Evolutionary conservation across 441 rosid genomes (phyloP).

Genomic region (Populus tomentosa): DNA sequence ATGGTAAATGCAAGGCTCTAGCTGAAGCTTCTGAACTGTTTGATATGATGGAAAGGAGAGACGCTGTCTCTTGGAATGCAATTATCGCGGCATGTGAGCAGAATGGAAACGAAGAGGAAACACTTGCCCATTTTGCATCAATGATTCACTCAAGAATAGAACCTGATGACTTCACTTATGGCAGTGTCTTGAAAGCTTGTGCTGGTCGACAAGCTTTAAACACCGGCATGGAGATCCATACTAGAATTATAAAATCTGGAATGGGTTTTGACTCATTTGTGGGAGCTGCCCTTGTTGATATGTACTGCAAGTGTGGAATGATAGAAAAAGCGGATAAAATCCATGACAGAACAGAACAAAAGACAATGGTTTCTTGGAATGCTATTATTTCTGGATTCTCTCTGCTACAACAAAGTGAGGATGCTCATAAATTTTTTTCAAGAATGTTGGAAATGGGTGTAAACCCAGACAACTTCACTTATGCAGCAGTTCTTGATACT

Average conservation of each 20-base stretch:
- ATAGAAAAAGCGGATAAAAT: conserved; percentile 66
- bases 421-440: conserved; percentile 63
- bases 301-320: conserved; percentile 84
- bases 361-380: conserved; percentile 77
- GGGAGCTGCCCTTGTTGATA: conserved; percentile 77
- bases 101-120: conserved; percentile 54
- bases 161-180: conserved; percentile 89
- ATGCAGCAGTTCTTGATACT: conserved; percentile 79
- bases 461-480: conserved; percentile 79
- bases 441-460: conserved; percentile 63
- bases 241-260: conserved; percentile 66
- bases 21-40: conserved; percentile 62
- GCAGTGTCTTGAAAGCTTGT: conserved; percentile 83
- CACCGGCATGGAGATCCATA: conserved; percentile 69
- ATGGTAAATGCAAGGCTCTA: conserved; percentile 78
- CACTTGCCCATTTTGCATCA: conserved; percentile 50
- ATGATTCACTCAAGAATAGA: conserved; percentile 62
- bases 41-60: conserved; percentile 67
- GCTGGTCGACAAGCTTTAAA: conserved; percentile 46
- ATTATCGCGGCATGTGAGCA: conserved; percentile 79
- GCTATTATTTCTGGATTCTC: conserved; percentile 81
- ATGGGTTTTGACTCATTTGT: conserved; percentile 55
- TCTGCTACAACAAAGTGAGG: conserved; percentile 60
- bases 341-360: conserved; percentile 50
- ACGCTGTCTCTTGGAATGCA: conserved; percentile 92